Conservation (phyloP, 352 stramenopile genomes). For the Globisporangium heterothallicum region DNA sequence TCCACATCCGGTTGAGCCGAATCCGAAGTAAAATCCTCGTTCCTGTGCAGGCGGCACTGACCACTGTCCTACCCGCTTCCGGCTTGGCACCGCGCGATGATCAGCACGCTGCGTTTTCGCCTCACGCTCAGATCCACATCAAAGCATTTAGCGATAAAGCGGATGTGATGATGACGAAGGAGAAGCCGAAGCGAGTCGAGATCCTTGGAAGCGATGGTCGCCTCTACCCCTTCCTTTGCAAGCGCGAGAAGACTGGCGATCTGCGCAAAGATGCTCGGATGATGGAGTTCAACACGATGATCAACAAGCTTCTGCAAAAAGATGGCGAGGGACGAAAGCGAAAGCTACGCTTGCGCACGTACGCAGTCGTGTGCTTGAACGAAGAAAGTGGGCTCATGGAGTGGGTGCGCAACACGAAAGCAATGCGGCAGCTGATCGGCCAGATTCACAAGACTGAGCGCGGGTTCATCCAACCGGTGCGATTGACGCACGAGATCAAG, state of each 20-base stretch:
- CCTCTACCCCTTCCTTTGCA: slow-evolving; percentile 91
- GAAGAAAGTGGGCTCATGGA: slow-evolving; percentile 99
- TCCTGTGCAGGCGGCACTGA: slow-evolving; percentile 73
- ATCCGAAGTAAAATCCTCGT: slow-evolving; percentile 73
- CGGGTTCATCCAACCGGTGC: slow-evolving; percentile 74
- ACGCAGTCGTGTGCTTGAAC: slow-evolving; percentile 98
- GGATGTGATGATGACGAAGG: slow-evolving; percentile 98
- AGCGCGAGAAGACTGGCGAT: slow-evolving; percentile 98
- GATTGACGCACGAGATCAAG: slow-evolving; percentile 78
- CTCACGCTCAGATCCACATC: slow-evolving; percentile 81
- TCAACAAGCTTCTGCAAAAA: slow-evolving; percentile 97
- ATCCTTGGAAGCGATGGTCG: slow-evolving; percentile 70
- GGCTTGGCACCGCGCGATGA: slow-evolving; percentile 52
- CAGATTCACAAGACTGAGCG: slow-evolving; percentile 87
- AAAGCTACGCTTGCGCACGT: slow-evolving; percentile 95
- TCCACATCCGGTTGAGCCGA: slow-evolving; percentile 67
- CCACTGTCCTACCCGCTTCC: slow-evolving; percentile 62
- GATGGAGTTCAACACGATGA: slow-evolving; percentile 99
- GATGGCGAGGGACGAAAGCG: slow-evolving; percentile 86
- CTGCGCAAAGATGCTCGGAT: slow-evolving; percentile 99
- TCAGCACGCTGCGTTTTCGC: slow-evolving; percentile 50
- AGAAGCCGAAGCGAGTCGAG: slow-evolving; percentile 98
- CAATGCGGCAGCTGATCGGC: slow-evolving; percentile 86
- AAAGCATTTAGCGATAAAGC: slow-evolving; percentile 87
- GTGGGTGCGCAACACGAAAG: slow-evolving; percentile 98